Conservation (phyloP, 148 eudicot genomes). For the Amaranthus cruentus region DNA sequence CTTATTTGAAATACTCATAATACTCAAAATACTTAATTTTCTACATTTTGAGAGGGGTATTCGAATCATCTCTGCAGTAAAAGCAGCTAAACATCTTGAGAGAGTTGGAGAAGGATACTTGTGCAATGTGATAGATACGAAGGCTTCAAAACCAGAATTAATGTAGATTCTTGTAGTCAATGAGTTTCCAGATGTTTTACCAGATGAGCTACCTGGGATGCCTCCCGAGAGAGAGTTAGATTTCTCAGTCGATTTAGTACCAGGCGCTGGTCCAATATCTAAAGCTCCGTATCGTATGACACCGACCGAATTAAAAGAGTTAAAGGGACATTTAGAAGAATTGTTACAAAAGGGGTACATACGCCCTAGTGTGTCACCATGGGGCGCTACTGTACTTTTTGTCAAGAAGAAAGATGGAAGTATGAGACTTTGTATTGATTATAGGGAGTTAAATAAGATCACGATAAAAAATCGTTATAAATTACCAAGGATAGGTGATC, state of each 20-base stretch:
- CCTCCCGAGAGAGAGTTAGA: background rate
- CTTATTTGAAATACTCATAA: no score
- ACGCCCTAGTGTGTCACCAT: background rate
- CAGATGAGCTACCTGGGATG: background rate
- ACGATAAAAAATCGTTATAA: background rate
- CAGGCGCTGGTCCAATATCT: background rate
- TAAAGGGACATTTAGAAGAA: background rate
- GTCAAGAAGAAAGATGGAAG: conserved; percentile 4
- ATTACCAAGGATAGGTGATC: background rate
- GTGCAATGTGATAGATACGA: no score
- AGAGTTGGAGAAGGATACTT: no score
- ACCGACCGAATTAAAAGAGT: background rate
- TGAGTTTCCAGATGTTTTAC: background rate
- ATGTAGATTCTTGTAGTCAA: no score
- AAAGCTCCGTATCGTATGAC: no score
- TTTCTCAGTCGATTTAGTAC: background rate
- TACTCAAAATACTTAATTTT: no score
- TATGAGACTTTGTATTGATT: background rate
- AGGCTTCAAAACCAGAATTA: no score
- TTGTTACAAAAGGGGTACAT: background rate
- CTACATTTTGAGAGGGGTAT: no score
- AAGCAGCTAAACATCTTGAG: no score
- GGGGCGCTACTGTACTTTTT: background rate
- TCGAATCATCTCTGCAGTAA: no score
- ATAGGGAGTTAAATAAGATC: background rate